Conservation (phyloP, 768 basidiomycete species). For the Panus rudis region DNA sequence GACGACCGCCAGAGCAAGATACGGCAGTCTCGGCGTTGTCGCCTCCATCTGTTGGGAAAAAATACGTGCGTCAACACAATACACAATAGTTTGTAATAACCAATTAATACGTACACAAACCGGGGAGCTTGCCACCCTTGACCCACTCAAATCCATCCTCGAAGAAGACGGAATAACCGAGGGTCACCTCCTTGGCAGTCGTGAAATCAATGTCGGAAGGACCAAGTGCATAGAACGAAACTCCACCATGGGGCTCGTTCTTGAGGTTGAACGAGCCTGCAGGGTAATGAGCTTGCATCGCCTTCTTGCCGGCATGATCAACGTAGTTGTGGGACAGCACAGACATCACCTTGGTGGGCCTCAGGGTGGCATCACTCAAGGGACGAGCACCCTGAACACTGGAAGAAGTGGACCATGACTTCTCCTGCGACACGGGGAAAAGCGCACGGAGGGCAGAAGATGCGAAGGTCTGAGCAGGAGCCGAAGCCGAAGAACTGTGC, state of each 20-base stretch:
- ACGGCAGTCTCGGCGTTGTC: slow-evolving; percentile 38
- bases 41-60: slow-evolving; percentile 42
- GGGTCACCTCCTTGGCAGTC: slow-evolving; percentile 54
- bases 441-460: slow-evolving; percentile 23
- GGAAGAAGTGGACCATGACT: slow-evolving; percentile 43
- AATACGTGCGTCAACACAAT: slow-evolving; percentile 2
- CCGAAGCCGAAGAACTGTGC: background rate
- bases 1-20: slow-evolving; percentile 59
- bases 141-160: slow-evolving; percentile 49
- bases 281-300: slow-evolving; percentile 49
- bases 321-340: slow-evolving; percentile 35
- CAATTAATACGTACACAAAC: slow-evolving; percentile 41
- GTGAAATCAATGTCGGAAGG: slow-evolving; percentile 41
- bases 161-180: slow-evolving; percentile 54
- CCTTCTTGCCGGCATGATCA: slow-evolving; percentile 39
- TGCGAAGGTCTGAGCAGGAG: slow-evolving; percentile 5
- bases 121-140: slow-evolving; percentile 62
- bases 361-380: slow-evolving; percentile 39
- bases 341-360: slow-evolving; percentile 31
- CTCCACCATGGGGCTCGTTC: slow-evolving; percentile 42
- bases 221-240: slow-evolving; percentile 62
- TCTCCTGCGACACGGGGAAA: slow-evolving; percentile 31
- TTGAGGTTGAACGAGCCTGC: slow-evolving; percentile 47
- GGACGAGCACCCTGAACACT: slow-evolving; percentile 27
- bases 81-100: background rate